A percentile compares a stretch with the other conserved stretches of the same genome.
Conservation (phyloP, 2,329 filamentous ascomycete species). For the Pestalotiopsis sp. region DNA sequence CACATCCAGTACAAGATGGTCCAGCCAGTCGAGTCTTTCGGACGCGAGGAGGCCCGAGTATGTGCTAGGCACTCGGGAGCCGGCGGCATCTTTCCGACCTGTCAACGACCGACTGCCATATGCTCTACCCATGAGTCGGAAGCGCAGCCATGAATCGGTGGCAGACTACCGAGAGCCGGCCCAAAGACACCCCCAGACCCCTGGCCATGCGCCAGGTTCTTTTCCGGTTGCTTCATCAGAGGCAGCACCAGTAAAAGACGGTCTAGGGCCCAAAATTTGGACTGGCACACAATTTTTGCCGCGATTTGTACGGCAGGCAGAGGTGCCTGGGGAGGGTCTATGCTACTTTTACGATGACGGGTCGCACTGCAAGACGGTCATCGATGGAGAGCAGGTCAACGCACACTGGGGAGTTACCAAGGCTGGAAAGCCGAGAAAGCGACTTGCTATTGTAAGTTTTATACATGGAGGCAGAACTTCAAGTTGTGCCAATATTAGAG, state of each 20-base stretch:
- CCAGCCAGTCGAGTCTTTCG: conserved; percentile 41
- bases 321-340: conserved; percentile 76
- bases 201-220: conserved; percentile 32
- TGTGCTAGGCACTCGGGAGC: conserved; percentile 45
- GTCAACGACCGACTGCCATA: conserved; percentile 27
- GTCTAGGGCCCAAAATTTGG: conserved; percentile 70
- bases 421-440: conserved; percentile 89
- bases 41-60: conserved; percentile 49
- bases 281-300: conserved; percentile 69
- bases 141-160: conserved; percentile 23
- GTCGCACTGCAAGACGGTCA: conserved; percentile 78
- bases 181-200: conserved; percentile 24
- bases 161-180: conserved; percentile 27
- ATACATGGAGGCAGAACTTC: background rate
- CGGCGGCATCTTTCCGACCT: conserved; percentile 33
- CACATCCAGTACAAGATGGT: conserved; percentile 36
- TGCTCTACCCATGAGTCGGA: conserved; percentile 25
- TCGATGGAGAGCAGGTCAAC: conserved; percentile 86
- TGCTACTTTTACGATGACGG: conserved; percentile 90
- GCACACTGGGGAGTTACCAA: conserved; percentile 94
- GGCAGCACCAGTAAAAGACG: conserved; percentile 56
- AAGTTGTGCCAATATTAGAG: background rate
- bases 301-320: conserved; percentile 64
- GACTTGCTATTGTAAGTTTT: conserved; percentile 70
- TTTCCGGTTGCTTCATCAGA: conserved; percentile 40